A percentile compares a stretch with the other conserved stretches of the same genome.
These are phyloP conservation scores for Candida albicans DNA, from an alignment of 1,139 yeast species.

Conservation along the genomic window DNA sequence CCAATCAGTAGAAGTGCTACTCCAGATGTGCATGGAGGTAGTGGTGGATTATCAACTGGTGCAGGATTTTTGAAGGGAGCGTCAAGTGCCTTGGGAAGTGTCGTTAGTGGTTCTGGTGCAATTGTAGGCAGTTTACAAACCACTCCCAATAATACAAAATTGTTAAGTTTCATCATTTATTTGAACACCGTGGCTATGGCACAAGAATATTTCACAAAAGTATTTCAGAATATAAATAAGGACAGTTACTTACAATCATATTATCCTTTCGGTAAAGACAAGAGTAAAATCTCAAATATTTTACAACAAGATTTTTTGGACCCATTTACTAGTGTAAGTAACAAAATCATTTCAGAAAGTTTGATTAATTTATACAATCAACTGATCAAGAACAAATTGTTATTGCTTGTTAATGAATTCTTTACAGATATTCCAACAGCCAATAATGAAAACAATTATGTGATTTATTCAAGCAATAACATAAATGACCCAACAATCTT, in stretches of 20 bases:
- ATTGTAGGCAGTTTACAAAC: conserved; percentile 22
- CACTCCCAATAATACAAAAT: conserved; percentile 28
- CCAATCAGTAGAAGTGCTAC: conserved; percentile 36
- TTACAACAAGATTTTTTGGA: conserved; percentile 37
- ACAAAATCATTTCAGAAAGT: conserved; percentile 52
- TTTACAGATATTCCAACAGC: conserved; percentile 43
- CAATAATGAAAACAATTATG: conserved; percentile 42
- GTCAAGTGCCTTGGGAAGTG: conserved; percentile 47
- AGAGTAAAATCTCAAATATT: conserved; percentile 40
- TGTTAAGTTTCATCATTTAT: conserved; percentile 53
- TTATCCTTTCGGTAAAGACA: conserved; percentile 60
- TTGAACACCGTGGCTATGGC: conserved; percentile 64
- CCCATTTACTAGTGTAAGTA: conserved; percentile 42
- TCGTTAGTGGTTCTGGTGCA: conserved; percentile 32
- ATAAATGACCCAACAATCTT: conserved; percentile 33
- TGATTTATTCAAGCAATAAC: conserved; percentile 30
- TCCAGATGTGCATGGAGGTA: conserved; percentile 27
- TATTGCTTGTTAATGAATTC: conserved; percentile 51
- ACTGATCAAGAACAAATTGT: conserved; percentile 51
- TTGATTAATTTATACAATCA: conserved; percentile 59
- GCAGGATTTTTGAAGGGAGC: conserved; percentile 49
- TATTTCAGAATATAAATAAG: conserved; percentile 37
- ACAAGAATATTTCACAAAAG: conserved; percentile 51
- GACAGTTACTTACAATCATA: conserved; percentile 34
- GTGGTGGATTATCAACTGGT: conserved; percentile 17